These are phyloP conservation scores for Yamadazyma kitorensis DNA, from an alignment of 805 yeast species.

Conservation along the genomic window DNA sequence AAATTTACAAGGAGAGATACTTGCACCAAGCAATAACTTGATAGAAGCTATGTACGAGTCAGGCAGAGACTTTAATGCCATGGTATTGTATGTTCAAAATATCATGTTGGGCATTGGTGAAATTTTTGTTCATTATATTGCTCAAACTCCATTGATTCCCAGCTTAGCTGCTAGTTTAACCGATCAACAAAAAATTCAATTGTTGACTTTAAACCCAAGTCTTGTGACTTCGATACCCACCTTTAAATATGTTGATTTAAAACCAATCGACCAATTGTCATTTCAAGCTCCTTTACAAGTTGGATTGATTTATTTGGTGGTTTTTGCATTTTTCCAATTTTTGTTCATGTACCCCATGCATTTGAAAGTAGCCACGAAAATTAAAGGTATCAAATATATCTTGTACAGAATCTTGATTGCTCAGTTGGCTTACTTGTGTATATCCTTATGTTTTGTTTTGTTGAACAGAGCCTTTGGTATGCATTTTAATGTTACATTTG, in stretches of 20 bases:
- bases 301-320: constrained; percentile 30
- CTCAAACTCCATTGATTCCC: constrained; percentile 17
- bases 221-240: constrained; percentile 24
- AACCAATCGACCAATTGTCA: constrained; percentile 23
- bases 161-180: constrained; percentile 14
- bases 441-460: constrained; percentile 26
- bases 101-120: constrained; percentile 10
- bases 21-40: constrained; percentile 18
- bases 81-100: constrained; percentile 18
- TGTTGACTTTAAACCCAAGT: constrained; percentile 18
- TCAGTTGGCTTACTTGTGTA: constrained; percentile 25
- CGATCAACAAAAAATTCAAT: constrained; percentile 6
- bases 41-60: constrained; percentile 29
- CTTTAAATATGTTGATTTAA: constrained; percentile 19
- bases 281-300: constrained; percentile 31
- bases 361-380: constrained; percentile 22
- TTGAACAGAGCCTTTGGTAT: constrained; percentile 30
- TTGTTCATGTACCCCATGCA: constrained; percentile 25
- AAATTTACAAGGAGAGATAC: constrained; percentile 10
- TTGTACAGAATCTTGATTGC: constrained; percentile 22
- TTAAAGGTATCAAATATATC: constrained; percentile 25
- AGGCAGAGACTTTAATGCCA: constrained; percentile 32
- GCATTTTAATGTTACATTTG: constrained; percentile 20
- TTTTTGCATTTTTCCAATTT: constrained; percentile 35
- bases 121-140: constrained; percentile 15